phyloP scores from a whole-genome alignment of 495 filamentous ascomycete genomes.

The Trichoderma parareesei region DNA sequence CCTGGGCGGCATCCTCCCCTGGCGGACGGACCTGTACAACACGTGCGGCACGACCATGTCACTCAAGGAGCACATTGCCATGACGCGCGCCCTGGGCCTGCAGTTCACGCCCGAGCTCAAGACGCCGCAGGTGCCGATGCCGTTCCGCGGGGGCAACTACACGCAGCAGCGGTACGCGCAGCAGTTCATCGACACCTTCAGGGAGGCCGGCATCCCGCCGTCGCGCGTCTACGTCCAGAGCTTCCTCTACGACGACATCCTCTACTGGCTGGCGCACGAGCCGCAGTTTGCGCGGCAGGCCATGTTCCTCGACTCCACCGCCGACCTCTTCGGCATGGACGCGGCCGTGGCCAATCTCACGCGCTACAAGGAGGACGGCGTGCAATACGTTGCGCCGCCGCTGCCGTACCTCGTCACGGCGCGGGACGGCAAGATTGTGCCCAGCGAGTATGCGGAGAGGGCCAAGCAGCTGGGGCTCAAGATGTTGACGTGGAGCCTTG shows the following conservation, averaged over 20 bases:
- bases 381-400: slow-evolving; percentile 36
- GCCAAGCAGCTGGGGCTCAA: slow-evolving; percentile 47
- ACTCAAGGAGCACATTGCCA: slow-evolving; percentile 43
- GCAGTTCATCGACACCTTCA: slow-evolving; percentile 52
- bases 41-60: slow-evolving; percentile 47
- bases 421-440: slow-evolving; percentile 31
- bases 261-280: slow-evolving; percentile 52
- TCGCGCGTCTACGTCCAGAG: slow-evolving; percentile 51
- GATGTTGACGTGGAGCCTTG: slow-evolving; percentile 55
- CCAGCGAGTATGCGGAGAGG: slow-evolving; percentile 33
- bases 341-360: slow-evolving; percentile 42
- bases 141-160: slow-evolving; percentile 47
- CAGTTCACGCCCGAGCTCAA: slow-evolving; percentile 57
- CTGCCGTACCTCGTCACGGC: slow-evolving; percentile 33
- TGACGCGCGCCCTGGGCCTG: slow-evolving; percentile 43
- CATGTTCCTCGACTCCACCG: slow-evolving; percentile 49
- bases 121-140: slow-evolving; percentile 50
- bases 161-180: slow-evolving; percentile 50
- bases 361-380: slow-evolving; percentile 33
- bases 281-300: slow-evolving; percentile 50
- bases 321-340: slow-evolving; percentile 31
- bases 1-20: slow-evolving; percentile 44
- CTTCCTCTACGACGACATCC: slow-evolving; percentile 51
- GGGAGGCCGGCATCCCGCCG: slow-evolving; percentile 40
- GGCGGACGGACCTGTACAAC: slow-evolving; percentile 51